Conservation (phyloP, 2,329 filamentous ascomycete genomes). For the Paracamarosporium sp. region DNA sequence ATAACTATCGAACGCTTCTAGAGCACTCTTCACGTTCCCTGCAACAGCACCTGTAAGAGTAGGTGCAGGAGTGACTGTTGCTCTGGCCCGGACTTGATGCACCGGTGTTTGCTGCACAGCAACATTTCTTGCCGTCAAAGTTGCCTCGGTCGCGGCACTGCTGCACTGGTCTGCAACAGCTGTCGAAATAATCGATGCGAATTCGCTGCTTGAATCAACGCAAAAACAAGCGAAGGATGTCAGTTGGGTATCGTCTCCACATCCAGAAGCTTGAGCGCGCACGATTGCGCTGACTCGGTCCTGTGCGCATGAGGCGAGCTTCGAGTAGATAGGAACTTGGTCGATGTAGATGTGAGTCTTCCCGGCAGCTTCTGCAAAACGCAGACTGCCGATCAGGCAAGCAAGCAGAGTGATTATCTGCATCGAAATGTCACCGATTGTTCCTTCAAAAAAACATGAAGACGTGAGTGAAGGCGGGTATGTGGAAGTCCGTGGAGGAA, state of each 20-base stretch:
- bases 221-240: conserved; percentile 31
- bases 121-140: conserved; percentile 2
- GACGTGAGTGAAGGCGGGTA: background rate
- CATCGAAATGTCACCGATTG: background rate
- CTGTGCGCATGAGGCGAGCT: conserved; percentile 21
- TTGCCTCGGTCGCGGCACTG: background rate
- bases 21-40: conserved; percentile 7
- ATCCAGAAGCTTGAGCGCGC: conserved; percentile 24
- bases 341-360: conserved; percentile 29
- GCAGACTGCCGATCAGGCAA: background rate
- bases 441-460: background rate
- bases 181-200: conserved; percentile 14
- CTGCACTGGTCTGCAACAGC: conserved; percentile 11
- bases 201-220: conserved; percentile 13
- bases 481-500: background rate
- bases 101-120: background rate
- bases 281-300: conserved; percentile 25
- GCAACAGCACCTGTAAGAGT: conserved; percentile 4
- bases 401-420: background rate
- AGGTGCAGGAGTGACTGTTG: background rate
- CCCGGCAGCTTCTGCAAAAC: conserved; percentile 4
- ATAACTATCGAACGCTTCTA: conserved; percentile 18
- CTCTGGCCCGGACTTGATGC: background rate
- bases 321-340: conserved; percentile 23
- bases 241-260: conserved; percentile 23